phyloP scores from a whole-genome alignment of 2,329 filamentous ascomycete genomes.

The Exophiala viscosa region DNA sequence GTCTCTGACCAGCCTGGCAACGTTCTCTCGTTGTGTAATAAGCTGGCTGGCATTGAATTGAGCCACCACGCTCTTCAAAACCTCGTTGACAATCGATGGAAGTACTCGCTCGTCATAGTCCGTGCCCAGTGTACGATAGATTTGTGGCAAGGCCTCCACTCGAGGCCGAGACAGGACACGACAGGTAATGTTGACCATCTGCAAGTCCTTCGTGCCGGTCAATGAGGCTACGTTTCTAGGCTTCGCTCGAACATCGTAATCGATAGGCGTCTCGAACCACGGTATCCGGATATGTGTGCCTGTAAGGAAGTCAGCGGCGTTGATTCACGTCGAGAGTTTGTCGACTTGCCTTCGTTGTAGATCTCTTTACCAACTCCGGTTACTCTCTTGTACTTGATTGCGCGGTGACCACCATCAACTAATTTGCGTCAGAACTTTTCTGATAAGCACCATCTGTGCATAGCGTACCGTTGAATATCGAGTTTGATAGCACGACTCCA shows the following conservation, averaged over 20 bases:
- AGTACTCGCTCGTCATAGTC: constrained; percentile 97
- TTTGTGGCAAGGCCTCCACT: constrained; percentile 85
- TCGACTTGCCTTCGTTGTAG: constrained; percentile 74
- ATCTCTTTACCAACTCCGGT: constrained; percentile 95
- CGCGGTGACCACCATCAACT: constrained; percentile 97
- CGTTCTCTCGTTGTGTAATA: constrained; percentile 98
- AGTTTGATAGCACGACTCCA: constrained; percentile 48
- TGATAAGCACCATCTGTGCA: background rate
- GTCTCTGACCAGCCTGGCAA: constrained; percentile 84
- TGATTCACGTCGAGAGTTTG: background rate
- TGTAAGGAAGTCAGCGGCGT: constrained; percentile 35
- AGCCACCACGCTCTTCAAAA: constrained; percentile 95
- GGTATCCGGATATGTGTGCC: constrained; percentile 91
- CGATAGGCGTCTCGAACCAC: constrained; percentile 95
- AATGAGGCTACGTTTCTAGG: constrained; percentile 94
- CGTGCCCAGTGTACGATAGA: constrained; percentile 89
- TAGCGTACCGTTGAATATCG: constrained; percentile 62
- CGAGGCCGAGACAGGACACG: constrained; percentile 93
- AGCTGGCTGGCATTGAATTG: constrained; percentile 98
- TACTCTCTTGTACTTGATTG: constrained; percentile 95
- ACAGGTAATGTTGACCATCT: constrained; percentile 99
- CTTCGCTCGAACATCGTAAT: constrained; percentile 97
- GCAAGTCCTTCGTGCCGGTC: constrained; percentile 96
- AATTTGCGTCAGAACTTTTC: constrained; percentile 12
- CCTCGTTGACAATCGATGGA: constrained; percentile 97